A percentile compares a stretch with the other conserved stretches of the same genome.
These are phyloP conservation scores for Pistacia atlantica DNA, from an alignment of 345 rosid genomes.

Conservation along the genomic window DNA sequence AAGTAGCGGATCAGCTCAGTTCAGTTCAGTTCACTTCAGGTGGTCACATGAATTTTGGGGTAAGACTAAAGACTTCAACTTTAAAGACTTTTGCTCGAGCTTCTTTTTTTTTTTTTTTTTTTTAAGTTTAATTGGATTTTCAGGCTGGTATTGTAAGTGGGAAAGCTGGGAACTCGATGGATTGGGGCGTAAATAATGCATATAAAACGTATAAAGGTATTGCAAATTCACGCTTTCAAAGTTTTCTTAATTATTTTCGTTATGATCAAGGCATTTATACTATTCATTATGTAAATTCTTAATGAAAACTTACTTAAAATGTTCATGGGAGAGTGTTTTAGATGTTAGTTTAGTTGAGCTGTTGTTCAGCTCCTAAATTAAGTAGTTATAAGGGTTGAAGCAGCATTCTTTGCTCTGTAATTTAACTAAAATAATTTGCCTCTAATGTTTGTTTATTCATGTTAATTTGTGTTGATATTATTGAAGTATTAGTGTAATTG, in stretches of 20 bases:
- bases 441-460: background rate
- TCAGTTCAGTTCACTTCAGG: background rate
- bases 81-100: background rate
- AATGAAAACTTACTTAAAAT: too few relatives aligned
- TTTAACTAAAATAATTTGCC: background rate
- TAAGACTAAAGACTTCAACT: background rate
- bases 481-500: background rate
- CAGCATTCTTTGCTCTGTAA: background rate
- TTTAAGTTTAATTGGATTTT: background rate
- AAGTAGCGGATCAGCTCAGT: too few relatives aligned
- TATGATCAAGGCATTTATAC: too few relatives aligned
- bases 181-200: slow-evolving; percentile 78
- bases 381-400: background rate
- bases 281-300: too few relatives aligned
- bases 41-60: slow-evolving; percentile 25
- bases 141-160: slow-evolving; percentile 29
- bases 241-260: too few relatives aligned
- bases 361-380: background rate
- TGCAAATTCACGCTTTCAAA: background rate
- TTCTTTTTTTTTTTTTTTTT: background rate
- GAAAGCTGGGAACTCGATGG: slow-evolving; percentile 59
- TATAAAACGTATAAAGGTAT: slow-evolving; percentile 85
- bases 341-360: background rate
- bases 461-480: background rate
- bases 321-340: background rate